These are phyloP conservation scores for Nakataea oryzae DNA, from an alignment of 2,329 filamentous ascomycete genomes.

Conservation along the genomic window DNA sequence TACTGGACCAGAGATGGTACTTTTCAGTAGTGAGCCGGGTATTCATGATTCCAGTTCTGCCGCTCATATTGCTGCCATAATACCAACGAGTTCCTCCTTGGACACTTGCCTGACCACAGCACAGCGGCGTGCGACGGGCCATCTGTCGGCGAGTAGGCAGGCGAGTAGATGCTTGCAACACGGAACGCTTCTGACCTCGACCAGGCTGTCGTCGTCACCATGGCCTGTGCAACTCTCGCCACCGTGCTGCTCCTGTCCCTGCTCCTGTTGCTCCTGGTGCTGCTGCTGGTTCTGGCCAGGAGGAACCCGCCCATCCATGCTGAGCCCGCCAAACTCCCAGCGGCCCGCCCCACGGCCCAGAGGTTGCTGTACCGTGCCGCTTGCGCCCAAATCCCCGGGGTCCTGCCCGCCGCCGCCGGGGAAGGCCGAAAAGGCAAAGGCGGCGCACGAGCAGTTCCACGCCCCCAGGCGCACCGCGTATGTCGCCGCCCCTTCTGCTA, in stretches of 20 bases:
- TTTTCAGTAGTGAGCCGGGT: neutral
- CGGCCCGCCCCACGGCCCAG: constrained; percentile 6
- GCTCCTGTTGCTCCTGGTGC: neutral
- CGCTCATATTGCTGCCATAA: constrained; percentile 38
- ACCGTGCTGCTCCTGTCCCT: neutral
- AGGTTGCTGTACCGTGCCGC: constrained; percentile 3
- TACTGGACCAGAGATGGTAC: no score
- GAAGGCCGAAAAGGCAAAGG: constrained; percentile 68
- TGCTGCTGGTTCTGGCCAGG: no score
- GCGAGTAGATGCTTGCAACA: constrained; percentile 87
- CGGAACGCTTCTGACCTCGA: constrained; percentile 28
- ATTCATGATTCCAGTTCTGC: no score
- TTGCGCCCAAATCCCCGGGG: constrained; percentile 3
- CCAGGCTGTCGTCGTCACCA: neutral
- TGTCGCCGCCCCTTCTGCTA: constrained; percentile 7
- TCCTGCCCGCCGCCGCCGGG: constrained; percentile 17
- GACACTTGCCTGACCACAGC: constrained; percentile 43
- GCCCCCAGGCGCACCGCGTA: constrained; percentile 65
- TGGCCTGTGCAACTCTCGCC: neutral
- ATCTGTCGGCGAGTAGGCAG: constrained; percentile 63
- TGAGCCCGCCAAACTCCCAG: constrained; percentile 21
- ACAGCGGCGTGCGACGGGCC: constrained; percentile 45
- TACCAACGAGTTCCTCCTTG: constrained; percentile 62
- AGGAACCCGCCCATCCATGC: constrained; percentile 8
- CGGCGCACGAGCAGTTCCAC: constrained; percentile 88